Evolutionary conservation across 495 filamentous ascomycete genomes (phyloP).

Genomic region (Trichoderma gamsii): DNA sequence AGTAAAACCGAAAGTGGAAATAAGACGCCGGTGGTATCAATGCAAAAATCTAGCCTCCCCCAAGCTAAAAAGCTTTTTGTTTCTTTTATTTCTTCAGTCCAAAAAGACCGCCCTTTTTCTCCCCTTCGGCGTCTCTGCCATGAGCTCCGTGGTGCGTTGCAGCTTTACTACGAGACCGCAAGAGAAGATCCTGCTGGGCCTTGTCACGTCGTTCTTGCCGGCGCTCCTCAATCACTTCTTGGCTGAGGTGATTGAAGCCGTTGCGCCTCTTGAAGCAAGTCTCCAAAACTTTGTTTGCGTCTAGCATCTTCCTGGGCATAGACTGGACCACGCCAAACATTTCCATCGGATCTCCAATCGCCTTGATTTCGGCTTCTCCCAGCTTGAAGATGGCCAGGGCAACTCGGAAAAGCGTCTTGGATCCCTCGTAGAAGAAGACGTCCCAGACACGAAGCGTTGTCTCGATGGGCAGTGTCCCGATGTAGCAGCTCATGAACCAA

Average conservation of each 20-base stretch:
- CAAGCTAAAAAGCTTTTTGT: neutral
- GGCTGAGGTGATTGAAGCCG: conserved; percentile 74
- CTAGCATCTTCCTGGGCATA: conserved; percentile 73
- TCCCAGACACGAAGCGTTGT: conserved; percentile 92
- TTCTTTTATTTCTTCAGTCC: conserved; percentile 28
- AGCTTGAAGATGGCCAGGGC: conserved; percentile 90
- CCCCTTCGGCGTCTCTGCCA: conserved; percentile 15
- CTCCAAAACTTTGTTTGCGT: conserved; percentile 75
- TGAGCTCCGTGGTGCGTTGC: conserved; percentile 1
- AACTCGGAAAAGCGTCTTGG: conserved; percentile 89
- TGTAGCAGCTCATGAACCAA: conserved; percentile 99
- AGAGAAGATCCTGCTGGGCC: conserved; percentile 32
- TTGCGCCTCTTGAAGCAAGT: conserved; percentile 72
- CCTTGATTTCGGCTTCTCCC: conserved; percentile 74
- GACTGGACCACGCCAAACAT: conserved; percentile 92
- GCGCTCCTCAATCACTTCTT: conserved; percentile 57
- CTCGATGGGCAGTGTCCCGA: conserved; percentile 87
- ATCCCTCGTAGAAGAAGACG: conserved; percentile 90
- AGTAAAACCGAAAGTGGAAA: conserved; percentile 15
- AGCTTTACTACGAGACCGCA: conserved; percentile 17
- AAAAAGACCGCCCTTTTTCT: conserved; percentile 29
- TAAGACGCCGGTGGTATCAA: conserved; percentile 15
- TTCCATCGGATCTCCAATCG: conserved; percentile 84
- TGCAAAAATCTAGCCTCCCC: conserved; percentile 3
- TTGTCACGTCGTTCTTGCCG: conserved; percentile 52